Conservation (phyloP, 2,329 filamentous ascomycete species). For the Monilinia vaccinii-corymbosi region DNA sequence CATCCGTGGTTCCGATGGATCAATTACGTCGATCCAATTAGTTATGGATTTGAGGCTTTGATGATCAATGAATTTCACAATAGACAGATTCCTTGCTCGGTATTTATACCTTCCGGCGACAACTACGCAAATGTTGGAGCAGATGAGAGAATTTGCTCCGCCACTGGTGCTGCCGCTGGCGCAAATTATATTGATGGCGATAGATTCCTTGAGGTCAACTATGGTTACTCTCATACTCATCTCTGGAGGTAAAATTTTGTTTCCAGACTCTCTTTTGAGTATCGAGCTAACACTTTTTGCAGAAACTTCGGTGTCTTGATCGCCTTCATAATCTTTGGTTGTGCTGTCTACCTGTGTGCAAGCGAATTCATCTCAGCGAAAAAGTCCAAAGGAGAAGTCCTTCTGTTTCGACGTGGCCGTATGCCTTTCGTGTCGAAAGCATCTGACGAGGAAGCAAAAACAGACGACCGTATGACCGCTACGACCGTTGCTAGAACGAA, state of each 20-base stretch:
- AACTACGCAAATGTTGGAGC: constrained; percentile 15
- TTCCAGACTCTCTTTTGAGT: constrained; percentile 18
- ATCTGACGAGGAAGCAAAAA: constrained; percentile 19
- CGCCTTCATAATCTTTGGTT: constrained; percentile 53
- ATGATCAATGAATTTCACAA: constrained; percentile 71
- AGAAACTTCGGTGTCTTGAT: constrained; percentile 60
- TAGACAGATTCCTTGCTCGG: constrained; percentile 19
- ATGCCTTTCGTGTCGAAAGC: constrained; percentile 27
- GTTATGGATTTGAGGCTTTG: constrained; percentile 59
- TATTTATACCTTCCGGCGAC: constrained; percentile 21
- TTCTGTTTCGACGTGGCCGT: constrained; percentile 63
- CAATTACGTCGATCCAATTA: constrained; percentile 62
- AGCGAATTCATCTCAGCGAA: constrained; percentile 56
- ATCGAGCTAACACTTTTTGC: constrained; percentile 6
- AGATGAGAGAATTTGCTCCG: constrained; percentile 40
- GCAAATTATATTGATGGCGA: constrained; percentile 45
- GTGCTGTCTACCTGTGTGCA: constrained; percentile 52
- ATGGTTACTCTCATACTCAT: constrained; percentile 48
- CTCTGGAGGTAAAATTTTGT: constrained; percentile 46
- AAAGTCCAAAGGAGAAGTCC: constrained; percentile 69
- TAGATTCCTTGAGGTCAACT: constrained; percentile 45
- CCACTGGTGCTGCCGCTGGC: constrained; percentile 49
- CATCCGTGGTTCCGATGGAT: constrained; percentile 47
- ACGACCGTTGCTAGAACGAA: constrained; percentile 37
- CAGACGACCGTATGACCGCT: constrained; percentile 28